Evolutionary conservation across 2,329 filamentous ascomycete genomes (phyloP), one percentile per base, ranked within the genome.

Genomic region (Claviceps quebecensis): DNA sequence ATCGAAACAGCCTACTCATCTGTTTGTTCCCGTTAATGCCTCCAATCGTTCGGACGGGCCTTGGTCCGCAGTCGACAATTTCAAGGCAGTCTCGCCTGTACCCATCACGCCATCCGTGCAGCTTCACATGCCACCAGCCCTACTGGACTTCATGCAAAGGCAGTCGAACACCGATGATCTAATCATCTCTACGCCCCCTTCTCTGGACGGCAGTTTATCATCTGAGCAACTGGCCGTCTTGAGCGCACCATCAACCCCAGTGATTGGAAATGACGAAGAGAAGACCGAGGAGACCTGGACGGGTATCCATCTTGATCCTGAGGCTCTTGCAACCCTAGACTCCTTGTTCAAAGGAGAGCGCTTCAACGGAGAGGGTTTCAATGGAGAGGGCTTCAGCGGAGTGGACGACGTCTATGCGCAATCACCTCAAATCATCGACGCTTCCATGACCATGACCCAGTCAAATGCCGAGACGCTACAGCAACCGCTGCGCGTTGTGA

Each of bases 201-300:
- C 91, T 4, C 74, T 95, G 3, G 90, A 95, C 68, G 90, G 89
- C 22, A 95, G 88, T 67, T 70, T 93, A 60, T 85, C 82, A 8
- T 95, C 90, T 2, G 90, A 96, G 62, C 89, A 95, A 64, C 77
- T 94, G 66, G 87, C 88, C 1, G 78, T 77, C 50, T 77, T 89
- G 65, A 95, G 88, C 61, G 87, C 87, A 47, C 89, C 91, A 5
- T 81, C 86, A 11, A 96, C 90, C 0, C 90, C 90, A 14, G 76
- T 91, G 54, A 75, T 87, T 56, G 79, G 74, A 16, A 70, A 73
- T 52, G 70, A 73, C 22, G 74, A 79, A 34, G 70, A 72, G 9
- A 71, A 74, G 38, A 69, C 74, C 17, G 77, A 79, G 46, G 71
- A 77, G 53, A 77, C 79, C 52, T 95, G 88, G 87, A 73, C 72